These are phyloP conservation scores for Rhazya stricta DNA, from an alignment of 257 asterid species.

Conservation along the genomic window DNA sequence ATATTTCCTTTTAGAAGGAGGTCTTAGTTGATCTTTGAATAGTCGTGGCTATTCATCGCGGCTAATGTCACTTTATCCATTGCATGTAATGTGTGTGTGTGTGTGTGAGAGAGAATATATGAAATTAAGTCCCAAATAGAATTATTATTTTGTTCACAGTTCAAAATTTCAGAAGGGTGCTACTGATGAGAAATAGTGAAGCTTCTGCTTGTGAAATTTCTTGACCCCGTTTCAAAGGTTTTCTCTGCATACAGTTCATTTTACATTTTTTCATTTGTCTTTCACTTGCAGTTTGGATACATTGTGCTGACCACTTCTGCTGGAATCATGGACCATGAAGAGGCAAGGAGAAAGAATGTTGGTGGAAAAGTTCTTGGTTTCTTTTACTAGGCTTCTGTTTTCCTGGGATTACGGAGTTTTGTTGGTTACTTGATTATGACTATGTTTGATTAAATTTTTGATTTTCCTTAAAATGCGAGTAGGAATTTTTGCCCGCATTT, in stretches of 20 bases:
- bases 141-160: too few species aligned
- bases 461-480: conserved; percentile 14
- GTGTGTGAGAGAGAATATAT: too few species aligned
- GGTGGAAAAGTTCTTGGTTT: conserved; percentile 42
- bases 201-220: neutral
- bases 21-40: neutral
- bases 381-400: conserved; percentile 24
- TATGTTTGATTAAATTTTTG: conserved; percentile 15
- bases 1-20: neutral
- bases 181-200: neutral
- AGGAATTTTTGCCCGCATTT: conserved; percentile 4
- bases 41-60: neutral
- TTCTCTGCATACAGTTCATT: neutral
- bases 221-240: neutral
- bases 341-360: conserved; percentile 36
- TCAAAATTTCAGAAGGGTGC: too few species aligned
- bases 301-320: conserved; percentile 38
- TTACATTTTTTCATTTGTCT: too few species aligned
- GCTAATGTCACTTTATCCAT: too few species aligned
- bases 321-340: conserved; percentile 43
- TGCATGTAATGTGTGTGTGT: too few species aligned
- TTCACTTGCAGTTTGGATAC: conserved; percentile 28
- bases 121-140: too few species aligned
- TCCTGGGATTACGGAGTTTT: conserved; percentile 1
- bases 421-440: conserved; percentile 15